A percentile compares a stretch with the other conserved stretches of the same genome.
phyloP scores from a whole-genome alignment of 148 eudicot genomes.

The Linanthus parryae region DNA sequence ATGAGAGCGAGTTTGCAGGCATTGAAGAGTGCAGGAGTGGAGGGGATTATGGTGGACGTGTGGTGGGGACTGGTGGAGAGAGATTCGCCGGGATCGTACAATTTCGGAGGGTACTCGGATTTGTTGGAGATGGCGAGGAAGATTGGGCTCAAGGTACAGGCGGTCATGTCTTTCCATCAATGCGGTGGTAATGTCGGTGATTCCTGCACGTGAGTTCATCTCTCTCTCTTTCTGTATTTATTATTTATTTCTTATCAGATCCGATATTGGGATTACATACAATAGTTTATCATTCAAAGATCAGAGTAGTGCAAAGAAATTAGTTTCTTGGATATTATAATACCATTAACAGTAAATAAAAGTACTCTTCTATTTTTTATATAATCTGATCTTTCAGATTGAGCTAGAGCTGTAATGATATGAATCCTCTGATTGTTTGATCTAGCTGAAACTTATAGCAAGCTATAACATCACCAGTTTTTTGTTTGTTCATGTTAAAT shows the following conservation, averaged over 20 bases:
- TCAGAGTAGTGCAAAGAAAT: no score
- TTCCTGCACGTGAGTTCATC: not conserved
- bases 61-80: conserved; percentile 98
- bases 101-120: conserved; percentile 80
- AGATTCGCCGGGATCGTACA: conserved; percentile 61
- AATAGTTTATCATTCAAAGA: no score
- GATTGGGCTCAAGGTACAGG: not conserved
- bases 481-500: no score
- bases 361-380: no score
- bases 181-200: not conserved
- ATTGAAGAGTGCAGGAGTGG: conserved; percentile 79
- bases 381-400: no score
- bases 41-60: conserved; percentile 93
- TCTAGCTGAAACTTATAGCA: no score
- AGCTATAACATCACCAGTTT: no score
- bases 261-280: no score
- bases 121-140: conserved; percentile 57
- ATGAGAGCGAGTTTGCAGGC: conserved; percentile 80
- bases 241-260: not conserved
- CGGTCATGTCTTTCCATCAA: not conserved
- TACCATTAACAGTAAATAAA: no score
- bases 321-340: no score
- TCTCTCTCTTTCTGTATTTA: not conserved
- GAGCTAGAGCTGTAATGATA: no score
- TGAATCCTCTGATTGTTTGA: no score